Percentiles rank a stretch among this genome's conserved stretches.
Conservation (phyloP, 306 rosid species). For the Pachyrhizus erosus region DNA sequence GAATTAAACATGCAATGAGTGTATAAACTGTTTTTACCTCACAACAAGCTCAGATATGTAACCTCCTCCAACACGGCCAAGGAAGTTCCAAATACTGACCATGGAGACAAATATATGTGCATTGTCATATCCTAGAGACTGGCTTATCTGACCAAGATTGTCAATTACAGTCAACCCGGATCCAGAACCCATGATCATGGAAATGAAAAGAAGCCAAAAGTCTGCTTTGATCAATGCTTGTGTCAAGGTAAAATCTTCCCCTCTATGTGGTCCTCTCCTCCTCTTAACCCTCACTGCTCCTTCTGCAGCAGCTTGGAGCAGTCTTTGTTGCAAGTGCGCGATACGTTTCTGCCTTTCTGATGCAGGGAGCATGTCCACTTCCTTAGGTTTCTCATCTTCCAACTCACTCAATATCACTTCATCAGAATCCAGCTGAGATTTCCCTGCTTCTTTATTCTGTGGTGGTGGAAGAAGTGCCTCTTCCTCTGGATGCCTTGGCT, state of each 20-base stretch:
- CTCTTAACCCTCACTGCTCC: slow-evolving; percentile 94
- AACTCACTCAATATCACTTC: slow-evolving; percentile 70
- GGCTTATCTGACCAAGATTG: slow-evolving; percentile 89
- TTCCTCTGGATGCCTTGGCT: slow-evolving; percentile 58
- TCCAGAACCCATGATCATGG: slow-evolving; percentile 89
- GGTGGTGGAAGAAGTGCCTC: slow-evolving; percentile 62
- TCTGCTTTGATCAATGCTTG: slow-evolving; percentile 96
- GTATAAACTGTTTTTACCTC: slow-evolving; percentile 56
- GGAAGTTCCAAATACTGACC: slow-evolving; percentile 97
- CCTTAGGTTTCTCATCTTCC: slow-evolving; percentile 66
- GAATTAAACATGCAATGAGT: not conserved
- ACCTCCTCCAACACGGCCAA: slow-evolving; percentile 95
- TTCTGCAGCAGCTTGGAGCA: slow-evolving; percentile 68
- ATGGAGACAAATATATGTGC: slow-evolving; percentile 82
- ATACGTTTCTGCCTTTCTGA: slow-evolving; percentile 57
- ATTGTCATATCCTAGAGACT: slow-evolving; percentile 72
- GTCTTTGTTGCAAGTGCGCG: slow-evolving; percentile 51
- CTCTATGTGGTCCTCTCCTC: slow-evolving; percentile 83
- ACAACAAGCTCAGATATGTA: slow-evolving; percentile 87
- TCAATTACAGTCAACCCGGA: slow-evolving; percentile 91
- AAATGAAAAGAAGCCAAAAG: slow-evolving; percentile 87
- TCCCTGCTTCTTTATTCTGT: slow-evolving; percentile 51
- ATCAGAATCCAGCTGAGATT: slow-evolving; percentile 48
- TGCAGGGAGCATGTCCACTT: slow-evolving; percentile 56
- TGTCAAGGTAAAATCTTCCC: slow-evolving; percentile 84